Evolutionary conservation across 2,329 filamentous ascomycete species (phyloP).

Genomic region (Aulographum hederae): DNA sequence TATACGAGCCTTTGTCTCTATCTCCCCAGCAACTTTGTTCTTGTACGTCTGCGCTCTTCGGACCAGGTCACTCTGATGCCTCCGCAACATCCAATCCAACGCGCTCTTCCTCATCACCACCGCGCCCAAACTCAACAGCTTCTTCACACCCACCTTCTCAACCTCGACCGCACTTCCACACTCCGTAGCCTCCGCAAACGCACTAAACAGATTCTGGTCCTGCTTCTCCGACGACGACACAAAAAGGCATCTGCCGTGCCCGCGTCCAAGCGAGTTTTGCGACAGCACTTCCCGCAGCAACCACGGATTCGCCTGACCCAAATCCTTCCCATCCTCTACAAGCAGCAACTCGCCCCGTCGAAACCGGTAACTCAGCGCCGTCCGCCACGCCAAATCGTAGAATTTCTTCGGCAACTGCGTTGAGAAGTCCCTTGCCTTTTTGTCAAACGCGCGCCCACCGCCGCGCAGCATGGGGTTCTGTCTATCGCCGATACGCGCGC

Average conservation of each 20-base stretch:
- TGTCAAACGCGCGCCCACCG: slow-evolving; percentile 80
- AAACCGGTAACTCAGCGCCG: slow-evolving; percentile 82
- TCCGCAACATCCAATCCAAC: slow-evolving; percentile 52
- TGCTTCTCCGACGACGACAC: slow-evolving; percentile 36
- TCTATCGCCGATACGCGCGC: slow-evolving; percentile 59
- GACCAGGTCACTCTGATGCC: slow-evolving; percentile 49
- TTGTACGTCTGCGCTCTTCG: too few relatives aligned
- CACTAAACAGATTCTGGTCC: slow-evolving; percentile 22
- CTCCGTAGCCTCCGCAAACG: slow-evolving; percentile 26
- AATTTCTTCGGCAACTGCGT: slow-evolving; percentile 72
- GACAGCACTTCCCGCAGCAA: slow-evolving; percentile 50
- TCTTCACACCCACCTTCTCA: slow-evolving; percentile 87
- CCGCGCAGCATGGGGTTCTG: slow-evolving; percentile 70
- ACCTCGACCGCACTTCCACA: slow-evolving; percentile 53
- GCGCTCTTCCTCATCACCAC: slow-evolving; percentile 75
- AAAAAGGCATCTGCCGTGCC: slow-evolving; percentile 53
- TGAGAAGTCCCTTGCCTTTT: slow-evolving; percentile 77
- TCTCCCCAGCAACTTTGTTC: too few relatives aligned
- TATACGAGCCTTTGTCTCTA: too few relatives aligned
- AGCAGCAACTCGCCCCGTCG: slow-evolving; percentile 72
- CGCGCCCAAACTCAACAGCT: slow-evolving; percentile 68
- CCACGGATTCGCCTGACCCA: too few relatives aligned
- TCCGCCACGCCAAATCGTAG: slow-evolving; percentile 92
- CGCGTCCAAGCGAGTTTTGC: too few relatives aligned
- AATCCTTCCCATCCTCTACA: slow-evolving; percentile 35